These are phyloP conservation scores for Alternaria triticina DNA, from an alignment of 2,329 filamentous ascomycete species.

Conservation along the genomic window DNA sequence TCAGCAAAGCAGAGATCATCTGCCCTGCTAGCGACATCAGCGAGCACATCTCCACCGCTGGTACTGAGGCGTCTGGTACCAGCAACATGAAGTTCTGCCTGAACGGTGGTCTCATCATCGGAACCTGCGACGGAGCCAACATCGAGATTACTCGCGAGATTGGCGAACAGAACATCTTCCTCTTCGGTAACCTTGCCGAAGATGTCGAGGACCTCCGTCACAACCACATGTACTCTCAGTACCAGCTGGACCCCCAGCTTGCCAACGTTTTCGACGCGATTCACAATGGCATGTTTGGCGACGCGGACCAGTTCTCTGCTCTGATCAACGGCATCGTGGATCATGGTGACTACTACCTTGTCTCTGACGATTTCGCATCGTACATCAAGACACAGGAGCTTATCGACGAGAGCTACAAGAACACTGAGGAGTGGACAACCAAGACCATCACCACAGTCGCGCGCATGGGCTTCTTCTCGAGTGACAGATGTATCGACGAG, in stretches of 20 bases:
- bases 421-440: conserved; percentile 90
- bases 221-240: conserved; percentile 80
- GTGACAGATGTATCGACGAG: conserved; percentile 93
- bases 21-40: conserved; percentile 92
- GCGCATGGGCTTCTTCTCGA: conserved; percentile 97
- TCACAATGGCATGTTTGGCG: conserved; percentile 79
- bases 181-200: conserved; percentile 94
- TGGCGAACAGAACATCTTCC: conserved; percentile 96
- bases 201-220: conserved; percentile 97
- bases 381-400: conserved; percentile 90
- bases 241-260: conserved; percentile 78
- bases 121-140: conserved; percentile 96
- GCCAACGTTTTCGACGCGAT: conserved; percentile 84
- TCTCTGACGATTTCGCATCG: conserved; percentile 95
- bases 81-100: conserved; percentile 99
- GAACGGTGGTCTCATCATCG: conserved; percentile 96
- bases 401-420: conserved; percentile 89
- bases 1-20: conserved; percentile 98
- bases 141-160: conserved; percentile 98
- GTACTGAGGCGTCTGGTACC: conserved; percentile 85
- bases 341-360: conserved; percentile 96
- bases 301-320: conserved; percentile 77
- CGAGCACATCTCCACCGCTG: conserved; percentile 98
- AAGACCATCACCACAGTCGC: conserved; percentile 89
- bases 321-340: conserved; percentile 85